phyloP scores from a whole-genome alignment of 805 yeast genomes.

The Sporopachydermia quercuum region DNA sequence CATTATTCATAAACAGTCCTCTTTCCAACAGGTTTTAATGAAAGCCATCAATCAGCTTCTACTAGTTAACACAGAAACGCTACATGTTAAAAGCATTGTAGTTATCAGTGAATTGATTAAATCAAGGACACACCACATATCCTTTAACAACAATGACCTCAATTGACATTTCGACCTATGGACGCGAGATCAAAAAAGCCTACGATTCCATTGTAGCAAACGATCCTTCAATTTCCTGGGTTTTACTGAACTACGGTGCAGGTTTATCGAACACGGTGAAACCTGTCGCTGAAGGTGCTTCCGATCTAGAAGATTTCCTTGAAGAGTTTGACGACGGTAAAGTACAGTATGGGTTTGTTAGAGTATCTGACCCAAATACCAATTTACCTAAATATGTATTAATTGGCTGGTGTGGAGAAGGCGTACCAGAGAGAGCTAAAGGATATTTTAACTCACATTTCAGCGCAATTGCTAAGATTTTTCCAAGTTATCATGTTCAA shows the following conservation, averaged over 20 bases:
- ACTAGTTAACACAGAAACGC: too few relatives aligned
- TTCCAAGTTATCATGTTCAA: constrained; percentile 80
- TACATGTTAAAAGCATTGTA: too few relatives aligned
- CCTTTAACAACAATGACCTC: too few relatives aligned
- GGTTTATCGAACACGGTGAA: constrained; percentile 27
- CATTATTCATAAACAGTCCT: too few relatives aligned
- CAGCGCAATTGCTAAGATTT: constrained; percentile 21
- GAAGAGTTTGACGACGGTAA: constrained; percentile 73
- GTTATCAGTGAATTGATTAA: too few relatives aligned
- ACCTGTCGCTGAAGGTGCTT: constrained; percentile 27
- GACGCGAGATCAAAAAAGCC: constrained; percentile 56
- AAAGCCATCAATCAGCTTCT: too few relatives aligned
- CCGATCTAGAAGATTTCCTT: constrained; percentile 63
- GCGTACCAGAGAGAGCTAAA: constrained; percentile 48
- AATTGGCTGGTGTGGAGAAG: constrained; percentile 96
- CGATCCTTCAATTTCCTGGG: constrained; percentile 56
- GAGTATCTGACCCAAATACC: constrained; percentile 84
- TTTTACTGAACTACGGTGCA: constrained; percentile 63
- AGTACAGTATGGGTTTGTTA: constrained; percentile 80
- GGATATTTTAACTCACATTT: constrained; percentile 28
- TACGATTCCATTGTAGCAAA: constrained; percentile 74
- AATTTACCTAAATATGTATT: constrained; percentile 73
- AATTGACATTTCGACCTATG: constrained; percentile 47
- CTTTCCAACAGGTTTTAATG: too few relatives aligned
- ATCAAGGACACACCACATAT: too few relatives aligned